phyloP scores from a whole-genome alignment of 352 stramenopile genomes.

The Plasmopara halstedii region DNA sequence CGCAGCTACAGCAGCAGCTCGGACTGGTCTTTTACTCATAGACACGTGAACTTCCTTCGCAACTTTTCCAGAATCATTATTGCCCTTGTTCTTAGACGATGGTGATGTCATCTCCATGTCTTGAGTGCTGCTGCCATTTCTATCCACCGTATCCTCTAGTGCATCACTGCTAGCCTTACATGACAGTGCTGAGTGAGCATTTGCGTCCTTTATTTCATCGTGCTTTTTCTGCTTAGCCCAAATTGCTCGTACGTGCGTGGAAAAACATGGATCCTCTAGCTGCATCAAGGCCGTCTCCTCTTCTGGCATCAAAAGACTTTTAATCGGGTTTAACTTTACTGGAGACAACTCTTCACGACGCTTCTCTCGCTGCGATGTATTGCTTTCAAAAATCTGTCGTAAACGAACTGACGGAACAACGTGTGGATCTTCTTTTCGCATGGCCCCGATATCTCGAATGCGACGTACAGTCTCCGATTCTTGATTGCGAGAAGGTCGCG shows the following conservation, averaged over 20 bases:
- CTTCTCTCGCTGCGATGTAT: background rate
- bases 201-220: conserved; percentile 8
- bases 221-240: conserved; percentile 7
- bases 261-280: conserved; percentile 14
- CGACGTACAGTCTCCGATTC: conserved; percentile 34
- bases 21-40: conserved; percentile 1
- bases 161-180: background rate
- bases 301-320: background rate
- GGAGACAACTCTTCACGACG: background rate
- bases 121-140: background rate
- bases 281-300: conserved; percentile 17
- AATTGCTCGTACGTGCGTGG: background rate
- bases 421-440: conserved; percentile 58
- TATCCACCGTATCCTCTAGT: background rate
- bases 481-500: background rate
- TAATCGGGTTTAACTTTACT: background rate
- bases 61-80: background rate
- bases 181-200: background rate
- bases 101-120: conserved; percentile 2
- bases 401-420: conserved; percentile 28
- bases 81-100: conserved; percentile 1
- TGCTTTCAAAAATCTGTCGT: conserved; percentile 39
- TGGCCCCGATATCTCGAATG: conserved; percentile 52
- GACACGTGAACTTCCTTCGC: background rate
- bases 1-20: conserved; percentile 5